Evolutionary conservation across 106 monocot genomes (phyloP).

Genomic region (Iris macrosiphon): DNA sequence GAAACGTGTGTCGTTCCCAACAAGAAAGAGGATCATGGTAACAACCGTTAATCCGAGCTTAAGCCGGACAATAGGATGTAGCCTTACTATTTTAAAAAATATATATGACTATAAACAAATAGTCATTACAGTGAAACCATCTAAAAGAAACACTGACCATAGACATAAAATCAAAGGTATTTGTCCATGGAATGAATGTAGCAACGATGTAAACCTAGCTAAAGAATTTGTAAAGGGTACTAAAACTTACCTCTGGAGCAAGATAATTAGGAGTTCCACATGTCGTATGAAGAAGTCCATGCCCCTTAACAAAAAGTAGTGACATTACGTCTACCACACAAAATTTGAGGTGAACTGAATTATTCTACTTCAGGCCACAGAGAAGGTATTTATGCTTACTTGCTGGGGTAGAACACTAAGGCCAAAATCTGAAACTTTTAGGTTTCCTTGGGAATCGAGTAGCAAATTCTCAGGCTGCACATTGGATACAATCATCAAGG

Average conservation of each 20-base stretch:
- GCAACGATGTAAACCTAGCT: not conserved
- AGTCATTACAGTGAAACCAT: too few relatives aligned
- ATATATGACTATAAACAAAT: too few relatives aligned
- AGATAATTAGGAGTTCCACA: constrained; percentile 98
- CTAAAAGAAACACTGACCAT: too few relatives aligned
- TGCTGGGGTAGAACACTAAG: constrained; percentile 82
- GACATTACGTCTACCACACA: not conserved
- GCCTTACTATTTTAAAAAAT: too few relatives aligned
- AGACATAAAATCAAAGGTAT: too few relatives aligned
- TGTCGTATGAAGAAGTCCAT: constrained; percentile 80
- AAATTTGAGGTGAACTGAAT: not conserved
- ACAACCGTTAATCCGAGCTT: too few relatives aligned
- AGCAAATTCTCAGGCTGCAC: constrained; percentile 96
- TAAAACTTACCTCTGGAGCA: constrained; percentile 82
- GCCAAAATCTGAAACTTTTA: constrained; percentile 97
- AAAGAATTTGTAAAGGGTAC: not conserved
- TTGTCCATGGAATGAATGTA: not conserved
- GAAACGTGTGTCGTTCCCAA: too few relatives aligned
- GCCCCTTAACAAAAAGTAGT: constrained; percentile 46
- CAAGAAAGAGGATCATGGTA: too few relatives aligned
- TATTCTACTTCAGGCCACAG: not conserved
- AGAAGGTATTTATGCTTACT: constrained; percentile 29
- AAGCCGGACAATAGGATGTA: too few relatives aligned
- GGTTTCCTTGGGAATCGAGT: constrained; percentile 70
- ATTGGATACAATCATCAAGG: constrained; percentile 8